Evolutionary conservation across 1,284 basidiomycete species (phyloP), one percentile per base, ranked within the genome.

Genomic region (Austroboletus niveus): DNA sequence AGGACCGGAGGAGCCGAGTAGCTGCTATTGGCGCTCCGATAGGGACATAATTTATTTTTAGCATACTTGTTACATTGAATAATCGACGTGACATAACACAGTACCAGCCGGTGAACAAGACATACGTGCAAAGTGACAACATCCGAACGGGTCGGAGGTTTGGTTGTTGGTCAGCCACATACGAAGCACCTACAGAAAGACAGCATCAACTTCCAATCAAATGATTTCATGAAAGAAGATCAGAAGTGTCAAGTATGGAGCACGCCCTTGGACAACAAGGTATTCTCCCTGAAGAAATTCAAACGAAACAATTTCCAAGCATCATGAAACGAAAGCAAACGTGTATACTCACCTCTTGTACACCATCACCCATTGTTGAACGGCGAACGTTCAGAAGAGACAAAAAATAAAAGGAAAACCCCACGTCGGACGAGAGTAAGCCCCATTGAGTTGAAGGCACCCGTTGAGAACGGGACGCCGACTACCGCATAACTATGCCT

Each of bases 271-370:
- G 51, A 63, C 57, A 65, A 63, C 57, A 65, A 73, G 78, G 82
- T 84, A 85, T 87, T 73, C 85, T 84, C 87, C 87, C 75, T 89
- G 87, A 90, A 90, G 87, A 90, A 89, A 90, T 89, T 88, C 87
- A 84, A 81, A 69, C 69, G 27, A 59, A 72, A 72, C 69, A 59
- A 60, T 36, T 42, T 47, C 35, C 53, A 69, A 67, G 57, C 84
- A 85, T 85, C 84, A 85, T 75, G 42, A 57, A 31, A 49, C 44
- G 30, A 55, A 55, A 60, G 49, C 52, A 54, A 48, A 31, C 53
- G 39, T 29, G 0, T 1, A 7, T 41, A 66, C 74, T 77, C 67
- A 79, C 76, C 69, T 58, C 31, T 7, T 40, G 27, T 27, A 14
- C 2, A 45, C 5, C 41, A 44, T 10, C 53, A 38, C 24, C 43